Base-by-base conservation (phyloP, 2,329 filamentous ascomycete genomes). In the Aspergillus fumigatiaffinis region DNA sequence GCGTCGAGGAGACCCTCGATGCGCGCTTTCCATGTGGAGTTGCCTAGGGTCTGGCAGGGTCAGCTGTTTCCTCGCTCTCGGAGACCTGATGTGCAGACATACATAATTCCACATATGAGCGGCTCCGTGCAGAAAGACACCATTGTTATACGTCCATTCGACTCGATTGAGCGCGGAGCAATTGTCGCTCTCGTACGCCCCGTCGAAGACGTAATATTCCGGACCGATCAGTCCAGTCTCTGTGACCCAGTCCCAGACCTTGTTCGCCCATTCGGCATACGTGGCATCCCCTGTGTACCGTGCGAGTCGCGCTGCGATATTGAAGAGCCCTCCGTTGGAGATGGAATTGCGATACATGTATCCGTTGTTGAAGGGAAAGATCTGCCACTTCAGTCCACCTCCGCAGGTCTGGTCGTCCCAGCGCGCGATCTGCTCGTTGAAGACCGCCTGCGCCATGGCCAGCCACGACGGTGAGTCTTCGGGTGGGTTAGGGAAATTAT, bases 371-470 rank as follows among this genome's bases (percentile, higher is more conserved):
- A 69, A 73, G 0, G 68, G 63, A 26, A 66, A 71, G 3, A 72
- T 66, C 52, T 73, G 70, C 70, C 70, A 73, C 9, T 67, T 66
- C 62, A 96, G 75, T 7, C 91, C 91, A 53, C 91, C 91, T 52
- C 77, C 79, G 72, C 91, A 96, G 1, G 79, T 79, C 0, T 74
- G 66, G 4, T 75, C 76, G 63, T 94, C 87, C 88, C 90, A 93
- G 21, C 90, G 84, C 17, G 75, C 75, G 3, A 84, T 84, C 68
- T 91, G 91, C 52, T 88, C 86, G 76, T 94, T 91, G 73, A 92
- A 95, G 1, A 91, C 88, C 14, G 87, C 88, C 71, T 92, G 88
- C 0, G 84, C 87, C 48, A 95, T 80, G 12, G 87, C 85, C n/a
- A 94, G 81, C 89, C 89, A 96, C 60, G 88, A 86, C 1, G 88